These are phyloP conservation scores for Penicillium vulpinum DNA, from an alignment of 2,329 filamentous ascomycete species.

Conservation along the genomic window DNA sequence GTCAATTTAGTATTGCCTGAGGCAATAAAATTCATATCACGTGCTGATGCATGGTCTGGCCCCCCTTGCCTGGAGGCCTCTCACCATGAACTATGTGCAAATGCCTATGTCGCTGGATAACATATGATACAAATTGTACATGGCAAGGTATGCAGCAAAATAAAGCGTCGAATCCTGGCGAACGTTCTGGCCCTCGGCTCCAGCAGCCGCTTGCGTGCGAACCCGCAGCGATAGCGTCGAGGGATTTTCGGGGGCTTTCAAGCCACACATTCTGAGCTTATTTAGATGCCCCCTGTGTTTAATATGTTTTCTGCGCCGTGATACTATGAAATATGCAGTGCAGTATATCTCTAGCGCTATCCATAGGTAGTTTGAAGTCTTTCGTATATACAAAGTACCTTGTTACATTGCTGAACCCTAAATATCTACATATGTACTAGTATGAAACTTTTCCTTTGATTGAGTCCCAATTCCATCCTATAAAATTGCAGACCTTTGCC, in stretches of 20 bases:
- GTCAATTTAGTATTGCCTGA: too few species aligned
- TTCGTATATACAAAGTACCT: not conserved
- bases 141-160: not conserved
- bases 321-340: not conserved
- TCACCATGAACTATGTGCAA: not conserved
- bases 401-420: not conserved
- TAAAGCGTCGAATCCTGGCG: not conserved
- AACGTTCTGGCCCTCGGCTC: not conserved
- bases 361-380: too few species aligned
- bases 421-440: not conserved
- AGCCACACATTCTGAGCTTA: conserved; percentile 8
- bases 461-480: not conserved
- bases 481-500: not conserved
- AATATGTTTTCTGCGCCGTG: not conserved
- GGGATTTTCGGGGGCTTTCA: not conserved
- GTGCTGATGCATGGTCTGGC: not conserved
- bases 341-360: too few species aligned
- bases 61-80: not conserved
- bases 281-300: not conserved
- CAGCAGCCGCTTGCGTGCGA: conserved; percentile 11
- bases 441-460: not conserved
- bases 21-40: not conserved
- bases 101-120: not conserved
- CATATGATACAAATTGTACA: not conserved
- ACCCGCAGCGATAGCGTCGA: conserved; percentile 10